phyloP scores from a whole-genome alignment of 805 yeast species.

The Yarrowia bubula region DNA sequence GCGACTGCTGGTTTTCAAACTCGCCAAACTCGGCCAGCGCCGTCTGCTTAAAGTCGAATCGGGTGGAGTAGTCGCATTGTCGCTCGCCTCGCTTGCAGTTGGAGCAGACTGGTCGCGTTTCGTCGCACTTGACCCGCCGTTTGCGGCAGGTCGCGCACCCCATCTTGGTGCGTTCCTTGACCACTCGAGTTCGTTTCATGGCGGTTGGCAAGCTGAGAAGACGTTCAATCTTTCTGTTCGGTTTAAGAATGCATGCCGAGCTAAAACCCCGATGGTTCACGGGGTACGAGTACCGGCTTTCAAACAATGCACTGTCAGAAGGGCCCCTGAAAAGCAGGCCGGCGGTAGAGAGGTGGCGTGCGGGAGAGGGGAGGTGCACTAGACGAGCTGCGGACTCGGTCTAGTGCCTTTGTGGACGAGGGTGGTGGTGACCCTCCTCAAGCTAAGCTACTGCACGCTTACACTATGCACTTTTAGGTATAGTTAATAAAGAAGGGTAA shows the following conservation, averaged over 20 bases:
- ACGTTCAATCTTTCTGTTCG: conserved; percentile 8
- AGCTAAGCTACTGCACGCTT: neutral
- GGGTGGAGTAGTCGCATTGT: conserved; percentile 26
- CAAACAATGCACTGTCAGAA: no score
- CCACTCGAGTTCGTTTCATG: conserved; percentile 26
- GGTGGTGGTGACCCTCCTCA: neutral
- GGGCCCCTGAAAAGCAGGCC: no score
- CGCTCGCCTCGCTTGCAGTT: conserved; percentile 54
- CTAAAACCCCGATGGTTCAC: conserved; percentile 12
- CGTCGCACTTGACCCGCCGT: conserved; percentile 92
- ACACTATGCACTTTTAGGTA: neutral
- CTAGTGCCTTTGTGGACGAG: no score
- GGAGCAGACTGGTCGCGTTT: conserved; percentile 70
- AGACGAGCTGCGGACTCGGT: no score
- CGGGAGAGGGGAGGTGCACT: no score
- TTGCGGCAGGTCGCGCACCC: conserved; percentile 90
- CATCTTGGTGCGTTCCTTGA: conserved; percentile 33
- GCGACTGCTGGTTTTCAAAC: conserved; percentile 24
- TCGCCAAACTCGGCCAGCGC: conserved; percentile 24
- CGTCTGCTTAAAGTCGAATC: conserved; percentile 26
- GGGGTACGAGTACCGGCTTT: neutral
- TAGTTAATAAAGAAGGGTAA: neutral
- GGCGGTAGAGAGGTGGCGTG: no score
- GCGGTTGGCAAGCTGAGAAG: neutral
- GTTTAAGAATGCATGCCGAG: conserved; percentile 25